Base-by-base conservation (phyloP, 305 asterid genomes). In the Fraxinus sp. region DNA sequence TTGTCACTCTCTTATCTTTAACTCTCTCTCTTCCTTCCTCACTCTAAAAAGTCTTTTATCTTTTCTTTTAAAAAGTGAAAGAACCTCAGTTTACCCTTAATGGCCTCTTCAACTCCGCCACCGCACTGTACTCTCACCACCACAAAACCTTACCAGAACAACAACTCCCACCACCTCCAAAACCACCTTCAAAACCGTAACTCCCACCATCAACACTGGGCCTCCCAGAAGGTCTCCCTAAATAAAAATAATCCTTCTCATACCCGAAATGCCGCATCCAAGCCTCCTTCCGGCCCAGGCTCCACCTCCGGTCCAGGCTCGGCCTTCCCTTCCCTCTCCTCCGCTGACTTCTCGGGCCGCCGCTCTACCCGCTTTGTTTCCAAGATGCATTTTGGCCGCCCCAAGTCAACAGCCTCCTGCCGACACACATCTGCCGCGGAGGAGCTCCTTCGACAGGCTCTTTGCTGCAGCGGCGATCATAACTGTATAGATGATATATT, bases 31-130 rank as follows among this genome's bases (percentile, higher is more conserved):
- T 49, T 4, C 7, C 20, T 14, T 14, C 20, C 16, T 18, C 28
- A 2, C 70, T 59, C 70, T 59, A 59, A 59, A 7, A 59, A 59
- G 57, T 46, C 57, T 20, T n/a, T n/a, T n/a, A 0, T 28, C 66
- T 14, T 59, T 0, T 57, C 68, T 16, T 13, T 20, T 7, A 20
- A 5, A 59, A 59, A 7, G n/a, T 46, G 3, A 49, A 49, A 49
- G 1, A 4, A 18, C 13, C 28, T 18, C 14, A 1, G 30, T 62
- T 59, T 59, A 59, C 46, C 30, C 70, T 80, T 81, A 68, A 95
- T 95, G 98, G 98, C 98, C 77, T 95, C 97, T 59, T 91, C 98
- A 2, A 95, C 98, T 86, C 96, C 98, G 86, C 97, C 98, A 20
- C 92, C 96, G 41, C 92, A 91, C 89, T 91, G 92, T 84, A 78